phyloP scores from a whole-genome alignment of 2,329 filamentous ascomycete species.

The Bipolaris bicolor region DNA sequence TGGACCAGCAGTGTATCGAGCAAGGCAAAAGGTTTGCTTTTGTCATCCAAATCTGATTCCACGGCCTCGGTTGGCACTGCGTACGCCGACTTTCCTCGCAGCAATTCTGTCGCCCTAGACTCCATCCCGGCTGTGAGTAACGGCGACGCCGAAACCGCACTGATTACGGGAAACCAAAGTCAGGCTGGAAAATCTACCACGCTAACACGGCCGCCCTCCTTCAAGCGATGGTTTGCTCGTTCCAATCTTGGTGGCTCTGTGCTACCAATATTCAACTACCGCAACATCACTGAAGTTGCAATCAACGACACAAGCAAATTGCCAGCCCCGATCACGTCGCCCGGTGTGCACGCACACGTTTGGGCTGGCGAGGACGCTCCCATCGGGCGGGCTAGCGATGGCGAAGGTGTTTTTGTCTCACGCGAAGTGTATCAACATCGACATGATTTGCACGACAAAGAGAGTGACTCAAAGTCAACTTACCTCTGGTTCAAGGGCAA shows the following conservation, averaged over 20 bases:
- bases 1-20: slow-evolving; percentile 28
- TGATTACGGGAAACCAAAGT: slow-evolving; percentile 4
- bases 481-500: background rate
- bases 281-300: slow-evolving; percentile 7
- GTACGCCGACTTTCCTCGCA: slow-evolving; percentile 3
- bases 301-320: slow-evolving; percentile 1
- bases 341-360: slow-evolving; percentile 28
- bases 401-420: slow-evolving; percentile 32
- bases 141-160: slow-evolving; percentile 17
- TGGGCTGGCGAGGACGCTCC: slow-evolving; percentile 29
- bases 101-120: slow-evolving; percentile 16
- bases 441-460: slow-evolving; percentile 10
- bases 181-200: background rate
- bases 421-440: slow-evolving; percentile 33
- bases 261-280: slow-evolving; percentile 29
- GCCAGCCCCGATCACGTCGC: background rate
- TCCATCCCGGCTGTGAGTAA: slow-evolving; percentile 4
- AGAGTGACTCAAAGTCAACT: slow-evolving; percentile 12
- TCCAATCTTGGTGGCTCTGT: slow-evolving; percentile 8
- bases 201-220: slow-evolving; percentile 17
- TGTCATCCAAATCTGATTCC: slow-evolving; percentile 23
- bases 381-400: slow-evolving; percentile 6
- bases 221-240: slow-evolving; percentile 29
- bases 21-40: slow-evolving; percentile 36
- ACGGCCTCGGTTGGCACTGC: slow-evolving; percentile 16